These are phyloP conservation scores for Suillus clintonianus DNA, from an alignment of 768 basidiomycete species.

Conservation along the genomic window DNA sequence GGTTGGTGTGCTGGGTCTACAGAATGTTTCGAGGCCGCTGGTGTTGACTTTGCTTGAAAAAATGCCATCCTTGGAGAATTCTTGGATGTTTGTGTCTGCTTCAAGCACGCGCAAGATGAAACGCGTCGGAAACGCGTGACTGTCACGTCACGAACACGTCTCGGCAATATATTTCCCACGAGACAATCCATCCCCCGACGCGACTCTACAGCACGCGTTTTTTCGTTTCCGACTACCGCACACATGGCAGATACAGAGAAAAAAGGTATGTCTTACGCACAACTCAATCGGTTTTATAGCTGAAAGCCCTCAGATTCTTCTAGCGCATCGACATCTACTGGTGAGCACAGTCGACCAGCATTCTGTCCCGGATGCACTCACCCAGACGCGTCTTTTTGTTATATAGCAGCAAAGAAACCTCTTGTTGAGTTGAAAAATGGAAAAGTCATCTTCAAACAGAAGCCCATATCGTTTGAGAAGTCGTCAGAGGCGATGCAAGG, in stretches of 20 bases:
- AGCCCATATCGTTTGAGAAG: conserved; percentile 72
- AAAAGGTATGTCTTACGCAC: conserved; percentile 14
- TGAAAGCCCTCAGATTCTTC: conserved; percentile 14
- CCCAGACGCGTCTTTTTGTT: conserved; percentile 29
- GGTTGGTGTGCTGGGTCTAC: conserved; percentile 71
- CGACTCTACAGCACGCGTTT: conserved; percentile 25
- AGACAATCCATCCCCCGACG: conserved; percentile 5
- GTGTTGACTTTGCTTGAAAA: conserved; percentile 53
- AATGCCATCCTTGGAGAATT: conserved; percentile 53
- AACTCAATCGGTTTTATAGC: conserved; percentile 6
- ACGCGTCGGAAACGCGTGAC: conserved; percentile 54
- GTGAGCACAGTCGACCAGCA: conserved; percentile 16
- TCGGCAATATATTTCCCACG: conserved; percentile 35
- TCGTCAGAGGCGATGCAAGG: conserved; percentile 83
- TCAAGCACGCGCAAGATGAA: conserved; percentile 1
- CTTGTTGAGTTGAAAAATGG: conserved; percentile 75
- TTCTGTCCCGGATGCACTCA: conserved; percentile 1
- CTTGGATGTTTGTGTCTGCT: background rate
- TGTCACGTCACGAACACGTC: conserved; percentile 34
- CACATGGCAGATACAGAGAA: conserved; percentile 21
- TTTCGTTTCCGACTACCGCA: conserved; percentile 5
- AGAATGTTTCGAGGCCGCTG: conserved; percentile 43
- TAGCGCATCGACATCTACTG: conserved; percentile 8
- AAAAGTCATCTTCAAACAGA: conserved; percentile 76
- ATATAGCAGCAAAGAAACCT: conserved; percentile 40